Base-by-base conservation (phyloP, 169 alveolate genomes). In the Plasmodium gonderi region DNA sequence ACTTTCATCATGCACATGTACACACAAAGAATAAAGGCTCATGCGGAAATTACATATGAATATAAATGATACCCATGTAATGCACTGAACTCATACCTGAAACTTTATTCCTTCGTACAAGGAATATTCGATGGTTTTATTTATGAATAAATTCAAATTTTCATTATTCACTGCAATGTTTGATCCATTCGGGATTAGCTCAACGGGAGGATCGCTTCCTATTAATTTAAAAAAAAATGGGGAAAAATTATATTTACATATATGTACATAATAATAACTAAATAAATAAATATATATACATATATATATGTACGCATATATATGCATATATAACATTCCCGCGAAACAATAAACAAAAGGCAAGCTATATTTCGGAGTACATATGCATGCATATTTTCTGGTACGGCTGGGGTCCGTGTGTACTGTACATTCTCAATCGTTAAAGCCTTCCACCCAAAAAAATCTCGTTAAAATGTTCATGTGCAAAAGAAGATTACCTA, bases 21-120 rank as follows among this genome's bases (percentile, higher is more conserved):
- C 40, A 54, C 23, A 20, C 4, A n/a, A n/a, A n/a, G n/a, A n/a
- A n/a, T n/a, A n/a, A n/a, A n/a, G n/a, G n/a, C n/a, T n/a, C n/a
- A n/a, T n/a, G n/a, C n/a, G n/a, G n/a, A n/a, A n/a, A n/a, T n/a
- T n/a, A 38, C 42, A 38, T 68, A 65, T 81, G 60, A 17, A 49
- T 5, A 9, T 14, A 65, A 9, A 45, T 81, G 38, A 20, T 3
- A 7, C n/a, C 72, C 26, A 12, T 23, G 72, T 36, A 42, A 0
- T 9, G 17, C 17, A 7, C 1, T 79, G 31, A 8, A 79, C 45
- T 33, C 0, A 60, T 77, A 75, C 82, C 72, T 91, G 95, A 75
- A 95, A 69, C 54, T 91, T 81, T 33, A 95, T 82, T 33, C 97
- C 97, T 29, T 92, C 96, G 60, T 91, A 92, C 49, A 95, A 80